A percentile compares a stretch with the other conserved stretches of the same genome.
These are phyloP conservation scores for Zymoseptoria passerinii DNA, from an alignment of 2,329 filamentous ascomycete genomes.

Conservation along the genomic window DNA sequence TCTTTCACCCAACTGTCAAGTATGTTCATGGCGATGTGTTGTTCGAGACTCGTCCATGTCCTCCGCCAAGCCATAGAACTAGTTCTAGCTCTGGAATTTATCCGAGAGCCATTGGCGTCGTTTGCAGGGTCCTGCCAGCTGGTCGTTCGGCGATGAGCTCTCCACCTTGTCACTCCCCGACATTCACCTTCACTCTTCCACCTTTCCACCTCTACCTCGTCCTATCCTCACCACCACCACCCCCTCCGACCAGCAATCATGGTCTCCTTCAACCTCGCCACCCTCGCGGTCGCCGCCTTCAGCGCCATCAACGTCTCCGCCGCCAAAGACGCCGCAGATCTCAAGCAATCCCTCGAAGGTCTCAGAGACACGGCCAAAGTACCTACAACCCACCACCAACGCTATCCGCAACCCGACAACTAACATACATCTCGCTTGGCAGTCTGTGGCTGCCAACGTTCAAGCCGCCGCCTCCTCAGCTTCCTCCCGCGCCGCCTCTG, in stretches of 20 bases:
- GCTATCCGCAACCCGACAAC: conserved; percentile 15
- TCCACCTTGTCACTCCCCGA: not conserved
- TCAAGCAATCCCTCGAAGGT: conserved; percentile 11
- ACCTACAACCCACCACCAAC: conserved; percentile 10
- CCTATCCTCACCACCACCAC: not conserved
- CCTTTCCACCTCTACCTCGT: too few relatives aligned
- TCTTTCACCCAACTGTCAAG: too few relatives aligned
- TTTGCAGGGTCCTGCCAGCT: not conserved
- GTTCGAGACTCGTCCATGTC: not conserved
- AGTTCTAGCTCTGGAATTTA: not conserved
- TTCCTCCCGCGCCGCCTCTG: conserved; percentile 10
- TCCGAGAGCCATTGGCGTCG: not conserved
- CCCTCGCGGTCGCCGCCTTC: conserved; percentile 63
- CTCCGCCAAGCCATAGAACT: not conserved
- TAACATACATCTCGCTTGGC: not conserved
- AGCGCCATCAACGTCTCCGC: conserved; percentile 58
- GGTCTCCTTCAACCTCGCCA: conserved; percentile 64
- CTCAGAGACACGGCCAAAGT: conserved; percentile 27
- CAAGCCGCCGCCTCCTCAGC: not conserved
- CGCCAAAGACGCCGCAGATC: conserved; percentile 32
- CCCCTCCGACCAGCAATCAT: conserved; percentile 38
- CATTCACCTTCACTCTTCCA: not conserved
- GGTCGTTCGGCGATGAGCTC: not conserved
- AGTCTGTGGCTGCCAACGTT: too few relatives aligned
- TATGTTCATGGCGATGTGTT: not conserved